Base-by-base conservation (phyloP, 192 early-diverging fungal species). In the Coemansia sp. region DNA sequence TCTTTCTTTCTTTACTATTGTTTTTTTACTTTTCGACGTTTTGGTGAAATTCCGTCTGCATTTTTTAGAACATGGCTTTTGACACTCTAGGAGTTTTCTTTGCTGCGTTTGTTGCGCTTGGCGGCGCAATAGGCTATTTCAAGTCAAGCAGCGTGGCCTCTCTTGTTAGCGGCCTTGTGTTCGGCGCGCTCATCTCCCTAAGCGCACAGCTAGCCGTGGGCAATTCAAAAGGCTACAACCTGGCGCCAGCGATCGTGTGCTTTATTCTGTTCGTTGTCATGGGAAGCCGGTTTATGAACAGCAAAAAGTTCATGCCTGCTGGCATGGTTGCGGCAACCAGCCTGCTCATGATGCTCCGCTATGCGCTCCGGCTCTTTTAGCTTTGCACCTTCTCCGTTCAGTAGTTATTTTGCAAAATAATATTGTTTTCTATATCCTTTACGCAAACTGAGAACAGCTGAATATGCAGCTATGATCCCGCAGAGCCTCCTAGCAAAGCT, bases 301-400 rank as follows among this genome's bases (percentile, higher is more conserved):
- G 71, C 71, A 70, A 61, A 31, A 79, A 74, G 71, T 60, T 79
- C 35, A 79, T 79, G 77, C 77, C 77, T 0, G 77, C 67, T 9
- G 77, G 77, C 56, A 70, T 79, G 71, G 71, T 79, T 13, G 63
- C 71, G 7, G 30, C 46, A 7, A 56, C 60, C 8, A 73, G 71
- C 30, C 68, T 79, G 16, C 42, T 70, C 26, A 79, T 79, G 77
- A 48, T 55, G 46, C 33, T 63, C 26, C 77, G 77, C 42, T 73
- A 70, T 52, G 61, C 26, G 34, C 15, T 66, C 18, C 69, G 63
- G 40, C 56, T 64, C 29, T 52, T 62, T 21, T 67, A 64, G 28
- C 25, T 48, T 0, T 18, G 4, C 13, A 18, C 4, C 18, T 16
- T 1, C 35, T 12, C 12, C 7, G 35, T 37, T 7, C 35, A 37